Conservation (phyloP, 2,329 filamentous ascomycete species). For the Penicillium sp. region DNA sequence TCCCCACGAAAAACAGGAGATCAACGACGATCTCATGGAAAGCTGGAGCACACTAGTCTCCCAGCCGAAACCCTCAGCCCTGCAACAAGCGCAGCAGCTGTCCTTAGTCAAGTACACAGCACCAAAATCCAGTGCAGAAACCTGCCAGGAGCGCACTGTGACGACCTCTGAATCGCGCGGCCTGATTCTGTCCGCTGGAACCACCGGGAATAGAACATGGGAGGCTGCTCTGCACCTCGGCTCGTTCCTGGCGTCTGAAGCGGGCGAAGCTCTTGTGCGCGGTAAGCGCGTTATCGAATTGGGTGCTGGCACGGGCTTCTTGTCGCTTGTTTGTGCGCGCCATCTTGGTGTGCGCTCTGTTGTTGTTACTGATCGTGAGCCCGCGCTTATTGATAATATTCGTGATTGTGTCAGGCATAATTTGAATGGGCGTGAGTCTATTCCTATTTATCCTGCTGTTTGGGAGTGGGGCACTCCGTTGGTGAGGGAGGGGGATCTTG, state of each 20-base stretch:
- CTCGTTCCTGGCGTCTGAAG: slow-evolving; percentile 53
- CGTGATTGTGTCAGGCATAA: slow-evolving; percentile 39
- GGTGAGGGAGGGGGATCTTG: slow-evolving; percentile 7
- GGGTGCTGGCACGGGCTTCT: slow-evolving; percentile 65
- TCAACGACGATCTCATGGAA: slow-evolving; percentile 76
- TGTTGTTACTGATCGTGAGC: slow-evolving; percentile 62
- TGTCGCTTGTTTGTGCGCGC: slow-evolving; percentile 63
- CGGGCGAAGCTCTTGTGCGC: slow-evolving; percentile 47
- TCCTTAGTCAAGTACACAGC: slow-evolving; percentile 70
- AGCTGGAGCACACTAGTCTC: slow-evolving; percentile 64
- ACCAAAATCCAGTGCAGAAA: slow-evolving; percentile 19
- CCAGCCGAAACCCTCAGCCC: slow-evolving; percentile 62
- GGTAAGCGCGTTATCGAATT: slow-evolving; percentile 61
- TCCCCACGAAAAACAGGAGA: slow-evolving; percentile 57
- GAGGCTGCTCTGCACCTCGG: slow-evolving; percentile 65
- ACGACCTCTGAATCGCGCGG: slow-evolving; percentile 55
- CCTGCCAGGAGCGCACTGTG: slow-evolving; percentile 21
- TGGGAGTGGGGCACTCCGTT: slow-evolving; percentile 45
- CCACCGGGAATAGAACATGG: slow-evolving; percentile 68
- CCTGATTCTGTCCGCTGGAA: slow-evolving; percentile 56
- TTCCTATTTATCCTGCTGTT: slow-evolving; percentile 30
- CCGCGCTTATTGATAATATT: slow-evolving; percentile 40
- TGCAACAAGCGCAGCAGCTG: slow-evolving; percentile 65
- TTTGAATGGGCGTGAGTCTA: slow-evolving; percentile 22
- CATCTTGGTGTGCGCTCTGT: slow-evolving; percentile 55